Evolutionary conservation across 805 yeast species (phyloP).

Genomic region (Barnettozyma populi): DNA sequence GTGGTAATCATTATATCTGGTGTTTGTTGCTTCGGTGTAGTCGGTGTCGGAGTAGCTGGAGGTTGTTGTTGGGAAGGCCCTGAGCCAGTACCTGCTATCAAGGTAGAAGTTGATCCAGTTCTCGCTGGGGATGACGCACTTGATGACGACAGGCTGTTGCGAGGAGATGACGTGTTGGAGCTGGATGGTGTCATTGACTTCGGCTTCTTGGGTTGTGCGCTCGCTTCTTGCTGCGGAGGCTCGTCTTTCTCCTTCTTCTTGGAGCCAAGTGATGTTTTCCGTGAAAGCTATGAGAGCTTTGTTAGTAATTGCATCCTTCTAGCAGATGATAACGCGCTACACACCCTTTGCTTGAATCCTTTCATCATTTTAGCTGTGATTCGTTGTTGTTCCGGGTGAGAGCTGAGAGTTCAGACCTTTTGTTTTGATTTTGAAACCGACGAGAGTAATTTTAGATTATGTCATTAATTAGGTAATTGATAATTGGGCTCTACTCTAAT

Average conservation of each 20-base stretch:
- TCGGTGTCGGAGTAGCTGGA: slow-evolving; percentile 3
- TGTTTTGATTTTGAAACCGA: slow-evolving; percentile 1
- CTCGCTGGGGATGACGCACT: slow-evolving; percentile 5
- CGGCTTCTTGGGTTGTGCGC: slow-evolving; percentile 7
- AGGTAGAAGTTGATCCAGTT: slow-evolving; percentile 6
- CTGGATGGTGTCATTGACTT: slow-evolving; percentile 2
- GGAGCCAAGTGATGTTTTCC: slow-evolving; percentile 30
- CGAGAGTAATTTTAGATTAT: not conserved
- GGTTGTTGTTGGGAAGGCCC: slow-evolving; percentile 2
- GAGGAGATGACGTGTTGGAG: slow-evolving; percentile 18
- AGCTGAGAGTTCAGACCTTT: not conserved
- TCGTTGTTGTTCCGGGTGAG: not conserved
- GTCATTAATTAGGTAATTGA: not conserved
- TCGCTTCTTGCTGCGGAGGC: slow-evolving; percentile 15
- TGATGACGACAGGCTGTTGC: slow-evolving; percentile 17
- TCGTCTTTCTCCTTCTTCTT: slow-evolving; percentile 37
- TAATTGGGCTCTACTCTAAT: no score
- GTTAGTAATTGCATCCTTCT: slow-evolving; percentile 10
- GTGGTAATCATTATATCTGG: not conserved
- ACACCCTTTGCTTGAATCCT: slow-evolving; percentile 58
- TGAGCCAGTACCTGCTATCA: not conserved
- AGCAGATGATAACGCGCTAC: not conserved
- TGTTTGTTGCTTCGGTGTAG: slow-evolving; percentile 4
- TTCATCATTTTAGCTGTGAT: slow-evolving; percentile 52
- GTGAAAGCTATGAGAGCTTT: slow-evolving; percentile 14